phyloP scores from a whole-genome alignment of 345 rosid genomes.

The Schrenkiella parvula region DNA sequence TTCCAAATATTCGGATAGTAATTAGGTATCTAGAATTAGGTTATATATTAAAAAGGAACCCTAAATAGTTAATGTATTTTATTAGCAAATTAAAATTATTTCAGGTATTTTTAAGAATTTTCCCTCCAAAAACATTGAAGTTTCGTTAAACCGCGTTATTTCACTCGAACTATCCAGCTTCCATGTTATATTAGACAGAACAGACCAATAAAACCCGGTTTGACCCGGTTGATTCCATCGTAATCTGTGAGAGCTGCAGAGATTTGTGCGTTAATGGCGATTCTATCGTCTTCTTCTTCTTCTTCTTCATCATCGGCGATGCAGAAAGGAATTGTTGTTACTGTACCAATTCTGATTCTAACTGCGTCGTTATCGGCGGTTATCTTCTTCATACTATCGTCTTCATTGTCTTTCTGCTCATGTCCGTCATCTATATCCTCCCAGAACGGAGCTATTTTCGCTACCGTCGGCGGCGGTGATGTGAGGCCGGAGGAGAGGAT shows the following conservation, averaged over 20 bases:
- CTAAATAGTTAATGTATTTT: no score
- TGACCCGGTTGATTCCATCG: background rate
- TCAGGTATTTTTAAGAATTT: no score
- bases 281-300: background rate
- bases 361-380: conserved; percentile 48
- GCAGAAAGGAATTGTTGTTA: conserved; percentile 58
- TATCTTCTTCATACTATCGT: conserved; percentile 56
- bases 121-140: no score
- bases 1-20: no score
- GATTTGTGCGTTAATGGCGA: conserved; percentile 20
- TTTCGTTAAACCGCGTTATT: conserved; percentile 10
- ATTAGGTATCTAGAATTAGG: no score
- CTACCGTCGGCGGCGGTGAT: background rate
- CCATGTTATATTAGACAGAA: background rate
- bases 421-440: conserved; percentile 42
- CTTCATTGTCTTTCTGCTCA: conserved; percentile 52
- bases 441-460: conserved; percentile 5
- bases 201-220: background rate
- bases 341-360: conserved; percentile 61
- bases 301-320: conserved; percentile 14
- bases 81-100: no score
- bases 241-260: background rate
- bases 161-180: background rate
- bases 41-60: no score
- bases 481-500: conserved; percentile 31